These are phyloP conservation scores for Oryza glaberrima DNA, from an alignment of 176 grass and related monocot genomes.

Conservation along the genomic window DNA sequence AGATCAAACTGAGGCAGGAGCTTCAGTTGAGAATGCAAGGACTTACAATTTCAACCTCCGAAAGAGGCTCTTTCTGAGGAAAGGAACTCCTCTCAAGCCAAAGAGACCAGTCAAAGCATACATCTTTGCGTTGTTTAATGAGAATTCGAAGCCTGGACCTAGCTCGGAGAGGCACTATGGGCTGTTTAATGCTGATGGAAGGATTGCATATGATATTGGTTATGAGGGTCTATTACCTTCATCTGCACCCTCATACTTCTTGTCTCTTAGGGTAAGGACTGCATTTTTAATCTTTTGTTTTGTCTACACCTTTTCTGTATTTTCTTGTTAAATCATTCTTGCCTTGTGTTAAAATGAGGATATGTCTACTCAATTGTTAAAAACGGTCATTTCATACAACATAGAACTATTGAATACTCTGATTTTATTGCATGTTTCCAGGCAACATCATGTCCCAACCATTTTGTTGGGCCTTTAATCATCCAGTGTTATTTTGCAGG, in stretches of 20 bases:
- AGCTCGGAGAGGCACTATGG: slow-evolving; percentile 89
- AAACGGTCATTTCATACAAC: neutral
- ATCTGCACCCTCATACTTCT: slow-evolving; percentile 54
- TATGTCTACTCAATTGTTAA: neutral
- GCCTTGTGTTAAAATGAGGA: neutral
- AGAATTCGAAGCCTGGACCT: slow-evolving; percentile 72
- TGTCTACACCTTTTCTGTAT: slow-evolving; percentile 1
- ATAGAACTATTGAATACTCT: neutral
- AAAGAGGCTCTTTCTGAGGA: slow-evolving; percentile 86
- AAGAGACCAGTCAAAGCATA: slow-evolving; percentile 81
- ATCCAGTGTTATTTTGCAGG: neutral
- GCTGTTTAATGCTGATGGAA: slow-evolving; percentile 90
- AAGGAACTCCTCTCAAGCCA: slow-evolving; percentile 90
- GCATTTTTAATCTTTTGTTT: neutral
- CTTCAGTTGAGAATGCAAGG: slow-evolving; percentile 81
- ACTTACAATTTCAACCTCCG: slow-evolving; percentile 95
- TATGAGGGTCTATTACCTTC: slow-evolving; percentile 67
- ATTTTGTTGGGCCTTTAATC: neutral
- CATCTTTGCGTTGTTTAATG: slow-evolving; percentile 97
- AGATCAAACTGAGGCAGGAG: slow-evolving; percentile 75
- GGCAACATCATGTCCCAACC: neutral
- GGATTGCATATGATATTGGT: slow-evolving; percentile 93
- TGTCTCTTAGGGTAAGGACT: slow-evolving; percentile 67
- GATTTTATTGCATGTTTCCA: slow-evolving; percentile 14
- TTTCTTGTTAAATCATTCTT: slow-evolving; percentile 25